Evolutionary conservation across 1,284 basidiomycete species (phyloP), one percentile per base, ranked within the genome.

Genomic region (Psilocybe mexicana): DNA sequence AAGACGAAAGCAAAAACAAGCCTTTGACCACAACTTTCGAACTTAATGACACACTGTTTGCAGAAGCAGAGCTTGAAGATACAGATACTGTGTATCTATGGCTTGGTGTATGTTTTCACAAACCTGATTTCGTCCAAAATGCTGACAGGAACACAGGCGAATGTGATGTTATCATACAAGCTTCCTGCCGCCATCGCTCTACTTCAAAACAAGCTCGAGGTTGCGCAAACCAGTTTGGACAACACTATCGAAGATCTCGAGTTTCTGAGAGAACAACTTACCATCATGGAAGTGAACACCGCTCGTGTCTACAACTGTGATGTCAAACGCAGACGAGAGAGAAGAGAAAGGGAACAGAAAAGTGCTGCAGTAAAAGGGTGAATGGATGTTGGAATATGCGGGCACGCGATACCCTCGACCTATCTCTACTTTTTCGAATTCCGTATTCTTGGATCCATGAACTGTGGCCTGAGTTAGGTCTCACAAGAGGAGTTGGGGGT

Each of bases 231-330:
- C 36, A 87, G 80, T 60, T 76, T 96, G 43, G 70, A 78, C 33
- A 86, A 88, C 66, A 87, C 90, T 0, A 80, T 90, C 52, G 93
- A 95, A 68, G 97, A 99, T 71, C 79, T 98, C 30, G 95, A 95
- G 69, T 99, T 94, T 72, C 75, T 99, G 60, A 81, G 95, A 55
- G 96, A 99, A 70, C 96, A 99, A 73, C 84, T 96, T 54, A 99
- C 96, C 3, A 86, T 97, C 12, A 98, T 98, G 92, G 96, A 99
- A 72, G 96, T 99, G 60, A 98, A 98, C 72, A 96, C 93, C 26
- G 96, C 96, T 6, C 81, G 96, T 38, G 90, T 98, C 54, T 98
- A 97, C 73, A 99, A 99, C 70, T 96, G 92, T 90, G 94, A 96
- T 70, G 94, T 96, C 45, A 93, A 93, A 70, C 78, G 90, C 61